Conservation (phyloP, 345 rosid genomes). For the Anastatica hierochuntica region DNA sequence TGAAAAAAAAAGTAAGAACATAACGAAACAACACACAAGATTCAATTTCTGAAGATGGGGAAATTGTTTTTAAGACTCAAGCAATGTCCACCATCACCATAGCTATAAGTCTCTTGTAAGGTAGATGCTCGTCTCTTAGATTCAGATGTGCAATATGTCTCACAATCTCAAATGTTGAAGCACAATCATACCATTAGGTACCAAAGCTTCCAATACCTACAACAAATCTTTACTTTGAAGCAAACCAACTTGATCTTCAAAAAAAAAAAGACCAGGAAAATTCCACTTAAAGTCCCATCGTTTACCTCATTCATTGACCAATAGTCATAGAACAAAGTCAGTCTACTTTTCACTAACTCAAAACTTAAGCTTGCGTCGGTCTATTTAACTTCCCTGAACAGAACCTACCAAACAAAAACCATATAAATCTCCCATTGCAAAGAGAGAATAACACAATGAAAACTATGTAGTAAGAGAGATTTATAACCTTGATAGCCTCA, state of each 20-base stretch:
- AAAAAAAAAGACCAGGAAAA: background rate
- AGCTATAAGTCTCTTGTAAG: constrained; percentile 61
- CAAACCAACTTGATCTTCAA: constrained; percentile 26
- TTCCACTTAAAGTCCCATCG: background rate
- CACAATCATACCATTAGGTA: constrained; percentile 56
- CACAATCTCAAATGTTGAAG: constrained; percentile 85
- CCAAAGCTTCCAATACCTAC: constrained; percentile 76
- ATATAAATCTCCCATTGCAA: background rate
- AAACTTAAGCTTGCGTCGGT: constrained; percentile 28
- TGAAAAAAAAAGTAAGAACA: constrained; percentile 14
- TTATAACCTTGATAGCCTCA: constrained; percentile 66
- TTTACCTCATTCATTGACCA: constrained; percentile 92
- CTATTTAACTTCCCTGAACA: constrained; percentile 35
- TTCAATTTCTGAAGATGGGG: constrained; percentile 2
- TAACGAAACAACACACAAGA: background rate
- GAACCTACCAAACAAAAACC: constrained; percentile 35
- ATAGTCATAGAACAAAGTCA: constrained; percentile 74
- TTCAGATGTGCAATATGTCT: constrained; percentile 89
- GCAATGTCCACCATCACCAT: constrained; percentile 39
- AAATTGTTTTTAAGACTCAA: background rate
- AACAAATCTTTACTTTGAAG: constrained; percentile 36
- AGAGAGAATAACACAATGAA: background rate
- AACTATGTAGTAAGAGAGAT: background rate
- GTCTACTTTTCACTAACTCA: constrained; percentile 65
- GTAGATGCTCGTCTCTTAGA: constrained; percentile 63